Conservation (phyloP, 805 yeast genomes). For the Ogataea dorogensis region DNA sequence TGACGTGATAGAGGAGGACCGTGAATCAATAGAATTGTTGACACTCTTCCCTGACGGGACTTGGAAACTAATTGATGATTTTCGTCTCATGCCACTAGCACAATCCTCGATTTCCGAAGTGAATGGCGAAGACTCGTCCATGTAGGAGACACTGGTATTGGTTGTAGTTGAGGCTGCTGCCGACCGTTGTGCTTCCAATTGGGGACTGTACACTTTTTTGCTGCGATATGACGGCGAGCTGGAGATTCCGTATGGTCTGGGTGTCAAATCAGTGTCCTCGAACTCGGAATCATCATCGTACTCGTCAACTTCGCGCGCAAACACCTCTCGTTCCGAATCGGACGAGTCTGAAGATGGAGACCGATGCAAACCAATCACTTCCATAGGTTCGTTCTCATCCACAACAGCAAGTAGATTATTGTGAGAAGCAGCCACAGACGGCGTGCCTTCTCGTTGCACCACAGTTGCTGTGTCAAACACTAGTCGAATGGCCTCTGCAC, state of each 20-base stretch:
- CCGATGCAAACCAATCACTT: slow-evolving; percentile 12
- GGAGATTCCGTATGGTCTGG: slow-evolving; percentile 13
- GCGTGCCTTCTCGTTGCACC: slow-evolving; percentile 29
- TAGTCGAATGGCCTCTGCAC: slow-evolving; percentile 38
- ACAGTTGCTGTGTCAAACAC: slow-evolving; percentile 38
- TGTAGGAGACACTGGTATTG: slow-evolving; percentile 9
- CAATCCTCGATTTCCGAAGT: slow-evolving; percentile 26
- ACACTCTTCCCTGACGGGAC: slow-evolving; percentile 15
- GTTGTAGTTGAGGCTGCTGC: slow-evolving; percentile 12
- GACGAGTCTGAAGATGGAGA: slow-evolving; percentile 10
- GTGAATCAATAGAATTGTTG: slow-evolving; percentile 8
- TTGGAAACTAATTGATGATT: slow-evolving; percentile 31
- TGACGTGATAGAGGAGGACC: slow-evolving; percentile 14
- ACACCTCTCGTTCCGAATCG: slow-evolving; percentile 26
- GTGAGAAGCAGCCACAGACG: slow-evolving; percentile 11
- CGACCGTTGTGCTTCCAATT: slow-evolving; percentile 10
- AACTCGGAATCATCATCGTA: slow-evolving; percentile 24
- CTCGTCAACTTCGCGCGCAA: slow-evolving; percentile 24
- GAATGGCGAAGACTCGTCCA: slow-evolving; percentile 21
- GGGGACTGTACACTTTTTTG: slow-evolving; percentile 9
- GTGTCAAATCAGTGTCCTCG: slow-evolving; percentile 15
- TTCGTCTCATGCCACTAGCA: slow-evolving; percentile 24
- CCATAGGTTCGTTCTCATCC: slow-evolving; percentile 22
- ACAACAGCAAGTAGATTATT: slow-evolving; percentile 14
- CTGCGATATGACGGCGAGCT: slow-evolving; percentile 18